Conservation (phyloP, 169 alveolate genomes). For the Nephromyces sp. region DNA sequence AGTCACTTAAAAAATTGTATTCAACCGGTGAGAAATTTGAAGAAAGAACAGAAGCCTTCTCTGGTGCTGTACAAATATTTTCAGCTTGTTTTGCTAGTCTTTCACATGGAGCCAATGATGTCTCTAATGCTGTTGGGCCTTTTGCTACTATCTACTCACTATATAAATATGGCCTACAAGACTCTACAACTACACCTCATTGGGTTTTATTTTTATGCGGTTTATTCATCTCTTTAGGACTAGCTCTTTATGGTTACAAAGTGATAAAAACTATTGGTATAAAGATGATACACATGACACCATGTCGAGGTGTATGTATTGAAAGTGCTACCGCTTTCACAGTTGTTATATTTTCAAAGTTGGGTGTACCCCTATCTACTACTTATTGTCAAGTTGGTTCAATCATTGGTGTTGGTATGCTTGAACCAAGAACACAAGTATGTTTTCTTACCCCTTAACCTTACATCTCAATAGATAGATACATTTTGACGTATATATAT, state of each 20-base stretch:
- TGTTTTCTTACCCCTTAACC: too few species aligned
- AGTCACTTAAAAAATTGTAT: too few species aligned
- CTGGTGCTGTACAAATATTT: slow-evolving; percentile 28
- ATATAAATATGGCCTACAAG: slow-evolving; percentile 33
- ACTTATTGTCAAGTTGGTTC: slow-evolving; percentile 71
- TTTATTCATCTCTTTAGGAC: slow-evolving; percentile 59
- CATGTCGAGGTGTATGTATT: not conserved
- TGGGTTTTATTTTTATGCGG: slow-evolving; percentile 69
- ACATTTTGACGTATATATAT: too few species aligned
- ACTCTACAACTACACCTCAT: slow-evolving; percentile 37
- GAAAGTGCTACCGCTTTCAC: slow-evolving; percentile 22
- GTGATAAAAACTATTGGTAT: not conserved
- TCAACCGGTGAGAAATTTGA: not conserved
- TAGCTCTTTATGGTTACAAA: slow-evolving; percentile 59
- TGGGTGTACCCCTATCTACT: slow-evolving; percentile 73
- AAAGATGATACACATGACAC: not conserved
- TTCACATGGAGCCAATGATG: slow-evolving; percentile 71
- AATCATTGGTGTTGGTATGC: slow-evolving; percentile 67
- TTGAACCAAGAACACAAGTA: slow-evolving; percentile 23
- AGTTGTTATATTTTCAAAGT: slow-evolving; percentile 55
- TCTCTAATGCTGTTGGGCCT: slow-evolving; percentile 73
- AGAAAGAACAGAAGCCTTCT: not conserved
- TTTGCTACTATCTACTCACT: slow-evolving; percentile 44
- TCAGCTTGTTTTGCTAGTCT: slow-evolving; percentile 62
- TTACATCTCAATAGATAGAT: too few species aligned